A percentile compares a stretch with the other conserved stretches of the same genome.
Conservation (phyloP, 768 basidiomycete species). For the Coprinopsis strossmayeri region DNA sequence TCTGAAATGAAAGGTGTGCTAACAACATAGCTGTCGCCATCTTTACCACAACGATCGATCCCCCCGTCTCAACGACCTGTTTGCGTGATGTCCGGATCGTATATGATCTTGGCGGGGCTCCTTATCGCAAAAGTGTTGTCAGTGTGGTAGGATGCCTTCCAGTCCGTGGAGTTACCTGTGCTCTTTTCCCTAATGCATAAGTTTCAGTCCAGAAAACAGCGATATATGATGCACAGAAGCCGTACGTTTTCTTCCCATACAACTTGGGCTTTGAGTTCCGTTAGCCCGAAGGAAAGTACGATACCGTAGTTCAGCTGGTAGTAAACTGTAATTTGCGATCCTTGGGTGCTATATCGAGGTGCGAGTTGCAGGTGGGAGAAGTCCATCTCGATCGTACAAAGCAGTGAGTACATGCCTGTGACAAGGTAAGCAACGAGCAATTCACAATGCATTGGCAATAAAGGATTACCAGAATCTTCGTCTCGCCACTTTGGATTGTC, state of each 20-base stretch:
- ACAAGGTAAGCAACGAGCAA: neutral
- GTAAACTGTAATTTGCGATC: slow-evolving; percentile 10
- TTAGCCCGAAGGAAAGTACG: slow-evolving; percentile 35
- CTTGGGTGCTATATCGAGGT: slow-evolving; percentile 4
- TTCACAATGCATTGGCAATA: neutral
- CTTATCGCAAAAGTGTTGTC: neutral
- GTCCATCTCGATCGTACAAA: slow-evolving; percentile 2
- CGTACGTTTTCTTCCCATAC: slow-evolving; percentile 29
- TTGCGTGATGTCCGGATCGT: neutral
- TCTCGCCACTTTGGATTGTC: slow-evolving; percentile 17
- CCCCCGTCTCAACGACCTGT: neutral
- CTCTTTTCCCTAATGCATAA: neutral
- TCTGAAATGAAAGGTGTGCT: too few relatives aligned
- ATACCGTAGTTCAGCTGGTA: slow-evolving; percentile 28
- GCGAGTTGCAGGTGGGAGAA: slow-evolving; percentile 1
- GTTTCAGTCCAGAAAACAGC: neutral
- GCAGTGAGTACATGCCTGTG: neutral
- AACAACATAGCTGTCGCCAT: too few relatives aligned
- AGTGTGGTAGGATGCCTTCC: neutral
- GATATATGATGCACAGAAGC: neutral
- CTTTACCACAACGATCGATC: too few relatives aligned
- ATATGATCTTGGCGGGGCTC: neutral
- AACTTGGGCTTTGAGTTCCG: slow-evolving; percentile 41
- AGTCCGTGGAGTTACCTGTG: neutral
- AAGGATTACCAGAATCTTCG: slow-evolving; percentile 15